Evolutionary conservation across 2,329 filamentous ascomycete species (phyloP).

Genomic region (Exophiala phaeomuriformis): DNA sequence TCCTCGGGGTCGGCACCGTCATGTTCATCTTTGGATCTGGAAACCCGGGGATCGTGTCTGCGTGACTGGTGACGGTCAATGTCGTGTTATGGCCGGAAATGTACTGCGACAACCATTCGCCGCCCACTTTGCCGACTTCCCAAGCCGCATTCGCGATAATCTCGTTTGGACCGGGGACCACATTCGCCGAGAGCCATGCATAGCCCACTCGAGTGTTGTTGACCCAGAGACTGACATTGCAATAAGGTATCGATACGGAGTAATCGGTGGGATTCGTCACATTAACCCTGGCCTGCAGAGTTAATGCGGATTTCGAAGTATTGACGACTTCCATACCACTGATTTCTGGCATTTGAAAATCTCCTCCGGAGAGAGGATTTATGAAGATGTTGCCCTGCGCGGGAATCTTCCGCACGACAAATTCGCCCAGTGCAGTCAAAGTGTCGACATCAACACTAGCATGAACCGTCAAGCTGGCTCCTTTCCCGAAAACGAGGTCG

Average conservation of each 20-base stretch:
- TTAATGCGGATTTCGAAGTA: constrained; percentile 64
- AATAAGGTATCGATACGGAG: constrained; percentile 69
- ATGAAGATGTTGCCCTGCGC: constrained; percentile 77
- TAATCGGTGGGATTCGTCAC: constrained; percentile 88
- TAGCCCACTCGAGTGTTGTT: constrained; percentile 71
- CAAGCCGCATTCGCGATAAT: constrained; percentile 64
- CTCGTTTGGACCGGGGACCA: constrained; percentile 65
- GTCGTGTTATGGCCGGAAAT: constrained; percentile 82
- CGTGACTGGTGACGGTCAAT: constrained; percentile 64
- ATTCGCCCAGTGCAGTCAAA: constrained; percentile 69
- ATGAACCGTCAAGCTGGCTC: constrained; percentile 65
- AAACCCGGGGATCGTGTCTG: constrained; percentile 63
- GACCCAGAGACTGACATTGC: constrained; percentile 67
- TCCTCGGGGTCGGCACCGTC: constrained; percentile 56
- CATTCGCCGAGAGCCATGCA: constrained; percentile 54
- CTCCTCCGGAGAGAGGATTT: constrained; percentile 56
- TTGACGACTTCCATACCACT: constrained; percentile 64
- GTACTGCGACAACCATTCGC: constrained; percentile 73
- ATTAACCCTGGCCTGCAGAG: constrained; percentile 65
- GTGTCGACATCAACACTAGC: constrained; percentile 78
- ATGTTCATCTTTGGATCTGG: constrained; percentile 67
- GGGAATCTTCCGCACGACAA: constrained; percentile 76
- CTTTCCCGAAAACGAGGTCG: constrained; percentile 63
- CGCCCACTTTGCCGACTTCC: constrained; percentile 62
- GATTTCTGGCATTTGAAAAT: constrained; percentile 55